Evolutionary conservation across 176 grass and related monocot genomes (phyloP).

Genomic region (Triticum dicoccoides): DNA sequence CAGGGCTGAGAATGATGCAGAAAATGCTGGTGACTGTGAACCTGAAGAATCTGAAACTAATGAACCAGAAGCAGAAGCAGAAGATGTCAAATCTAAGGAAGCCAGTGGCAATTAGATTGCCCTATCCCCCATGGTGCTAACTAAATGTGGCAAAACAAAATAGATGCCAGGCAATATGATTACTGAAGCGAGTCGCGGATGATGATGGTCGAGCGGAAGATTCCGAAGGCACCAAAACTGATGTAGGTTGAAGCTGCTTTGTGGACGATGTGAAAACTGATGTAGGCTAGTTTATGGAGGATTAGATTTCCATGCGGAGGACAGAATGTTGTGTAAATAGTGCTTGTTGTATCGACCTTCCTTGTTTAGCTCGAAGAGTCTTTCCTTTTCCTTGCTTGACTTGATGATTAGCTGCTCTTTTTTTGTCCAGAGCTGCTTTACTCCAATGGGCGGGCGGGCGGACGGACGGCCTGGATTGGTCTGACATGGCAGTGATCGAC

Average conservation of each 20-base stretch:
- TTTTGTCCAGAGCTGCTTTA: too few species aligned
- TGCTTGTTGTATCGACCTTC: background rate
- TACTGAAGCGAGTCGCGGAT: background rate
- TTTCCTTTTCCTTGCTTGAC: too few species aligned
- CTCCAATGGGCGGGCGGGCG: too few species aligned
- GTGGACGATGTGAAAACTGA: background rate
- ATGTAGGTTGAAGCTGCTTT: background rate
- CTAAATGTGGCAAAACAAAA: background rate
- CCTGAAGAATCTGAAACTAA: background rate
- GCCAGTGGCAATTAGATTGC: background rate
- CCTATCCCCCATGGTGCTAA: background rate
- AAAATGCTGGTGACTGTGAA: background rate
- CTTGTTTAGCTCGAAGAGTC: too few species aligned
- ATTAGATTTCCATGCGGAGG: background rate
- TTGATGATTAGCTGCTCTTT: too few species aligned
- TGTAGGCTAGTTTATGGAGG: conserved; percentile 15
- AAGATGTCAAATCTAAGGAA: conserved; percentile 29
- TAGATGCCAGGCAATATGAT: background rate
- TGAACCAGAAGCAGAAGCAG: background rate
- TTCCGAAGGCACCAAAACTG: conserved; percentile 7
- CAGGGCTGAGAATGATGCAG: conserved; percentile 12
- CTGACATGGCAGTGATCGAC: conserved; percentile 32
- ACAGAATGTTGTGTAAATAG: conserved; percentile 1
- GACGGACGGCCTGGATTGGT: conserved; percentile 15
- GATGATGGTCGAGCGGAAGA: conserved; percentile 14